A percentile compares a stretch with the other conserved stretches of the same genome.
These are phyloP conservation scores for Gastroboletus turbinatus DNA, from an alignment of 1,284 basidiomycete species.

Conservation along the genomic window DNA sequence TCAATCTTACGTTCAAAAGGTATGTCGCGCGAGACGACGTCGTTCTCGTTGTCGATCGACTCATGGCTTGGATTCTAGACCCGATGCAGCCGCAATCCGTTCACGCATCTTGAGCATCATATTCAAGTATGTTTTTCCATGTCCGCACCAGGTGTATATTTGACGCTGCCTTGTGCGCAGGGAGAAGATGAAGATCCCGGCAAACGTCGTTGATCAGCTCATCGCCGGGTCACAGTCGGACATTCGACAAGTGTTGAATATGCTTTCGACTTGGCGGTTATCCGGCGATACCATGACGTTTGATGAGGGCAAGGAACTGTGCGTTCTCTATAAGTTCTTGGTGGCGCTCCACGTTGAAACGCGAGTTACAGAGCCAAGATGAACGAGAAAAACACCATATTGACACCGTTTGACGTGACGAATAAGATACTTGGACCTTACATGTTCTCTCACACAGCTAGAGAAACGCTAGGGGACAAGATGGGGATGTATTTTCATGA, in stretches of 20 bases:
- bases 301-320: conserved; percentile 90
- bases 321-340: conserved; percentile 32
- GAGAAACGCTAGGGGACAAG: conserved; percentile 86
- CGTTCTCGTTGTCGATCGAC: neutral
- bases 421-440: conserved; percentile 88
- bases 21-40: conserved; percentile 33
- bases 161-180: conserved; percentile 39
- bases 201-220: conserved; percentile 91
- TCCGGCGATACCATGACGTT: conserved; percentile 79
- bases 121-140: conserved; percentile 64
- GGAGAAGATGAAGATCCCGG: conserved; percentile 89
- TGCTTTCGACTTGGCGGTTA: conserved; percentile 95
- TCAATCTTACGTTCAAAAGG: conserved; percentile 77
- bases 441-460: conserved; percentile 79
- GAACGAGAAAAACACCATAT: conserved; percentile 91
- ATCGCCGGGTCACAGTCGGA: conserved; percentile 89
- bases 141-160: neutral
- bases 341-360: neutral
- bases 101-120: conserved; percentile 87
- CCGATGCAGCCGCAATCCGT: conserved; percentile 70
- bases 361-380: conserved; percentile 61
- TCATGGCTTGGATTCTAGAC: conserved; percentile 47
- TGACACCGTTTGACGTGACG: conserved; percentile 89
- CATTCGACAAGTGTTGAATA: conserved; percentile 95
- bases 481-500: conserved; percentile 98